These are phyloP conservation scores for Trifolium pratense DNA, from an alignment of 306 rosid genomes.

Conservation along the genomic window DNA sequence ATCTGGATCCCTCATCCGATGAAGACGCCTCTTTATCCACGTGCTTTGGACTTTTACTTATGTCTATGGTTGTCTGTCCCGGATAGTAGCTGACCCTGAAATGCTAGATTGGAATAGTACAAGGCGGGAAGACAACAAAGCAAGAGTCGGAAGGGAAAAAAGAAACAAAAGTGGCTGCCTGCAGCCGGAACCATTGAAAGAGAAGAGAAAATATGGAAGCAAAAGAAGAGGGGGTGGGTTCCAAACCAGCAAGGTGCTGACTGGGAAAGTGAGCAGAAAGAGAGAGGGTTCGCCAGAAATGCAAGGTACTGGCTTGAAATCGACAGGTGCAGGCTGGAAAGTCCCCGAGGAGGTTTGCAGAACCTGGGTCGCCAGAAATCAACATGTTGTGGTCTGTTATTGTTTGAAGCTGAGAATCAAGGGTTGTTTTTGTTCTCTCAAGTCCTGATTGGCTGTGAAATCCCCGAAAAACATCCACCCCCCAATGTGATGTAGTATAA, in stretches of 20 bases:
- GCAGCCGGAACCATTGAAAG: neutral
- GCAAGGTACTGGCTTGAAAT: neutral
- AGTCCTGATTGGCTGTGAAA: no score
- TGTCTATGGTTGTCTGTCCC: neutral
- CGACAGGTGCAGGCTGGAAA: neutral
- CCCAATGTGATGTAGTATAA: no score
- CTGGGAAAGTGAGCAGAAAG: neutral
- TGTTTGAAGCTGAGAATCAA: no score
- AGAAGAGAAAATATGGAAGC: neutral
- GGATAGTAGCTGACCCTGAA: neutral
- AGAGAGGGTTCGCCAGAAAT: neutral
- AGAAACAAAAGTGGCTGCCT: neutral
- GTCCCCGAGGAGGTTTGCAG: no score
- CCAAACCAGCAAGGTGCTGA: neutral
- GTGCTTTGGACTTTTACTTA: neutral
- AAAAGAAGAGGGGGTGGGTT: neutral
- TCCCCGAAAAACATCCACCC: no score
- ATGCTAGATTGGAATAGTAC: neutral
- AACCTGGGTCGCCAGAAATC: no score
- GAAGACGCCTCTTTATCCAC: neutral
- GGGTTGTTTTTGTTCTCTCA: no score
- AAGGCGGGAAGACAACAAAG: neutral
- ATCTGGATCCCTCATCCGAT: neutral
- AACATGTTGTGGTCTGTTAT: no score
- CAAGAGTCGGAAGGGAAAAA: neutral